Evolutionary conservation across 23 red algal species (phyloP).

Genomic region (Chondrus crispus): DNA sequence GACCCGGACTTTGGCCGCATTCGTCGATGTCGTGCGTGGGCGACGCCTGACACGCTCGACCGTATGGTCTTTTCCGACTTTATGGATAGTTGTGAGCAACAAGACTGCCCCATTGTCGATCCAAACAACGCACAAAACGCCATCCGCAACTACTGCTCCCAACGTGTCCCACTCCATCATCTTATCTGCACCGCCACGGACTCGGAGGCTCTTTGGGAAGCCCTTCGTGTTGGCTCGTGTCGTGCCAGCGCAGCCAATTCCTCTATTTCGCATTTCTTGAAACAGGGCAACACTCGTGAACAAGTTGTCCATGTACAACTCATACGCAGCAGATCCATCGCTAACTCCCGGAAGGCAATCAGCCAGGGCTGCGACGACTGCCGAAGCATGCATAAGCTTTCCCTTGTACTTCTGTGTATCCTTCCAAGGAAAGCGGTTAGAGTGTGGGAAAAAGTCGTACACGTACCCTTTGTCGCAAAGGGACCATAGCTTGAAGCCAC

Average conservation of each 20-base stretch:
- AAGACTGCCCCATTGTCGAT: not conserved
- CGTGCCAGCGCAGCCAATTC: not conserved
- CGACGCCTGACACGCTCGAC: not conserved
- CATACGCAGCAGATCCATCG: not conserved
- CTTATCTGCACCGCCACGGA: not conserved
- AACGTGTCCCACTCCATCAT: not conserved
- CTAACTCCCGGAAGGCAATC: not conserved
- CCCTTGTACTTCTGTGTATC: not conserved
- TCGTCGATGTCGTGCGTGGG: not conserved
- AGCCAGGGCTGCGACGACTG: not conserved
- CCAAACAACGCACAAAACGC: too few species aligned
- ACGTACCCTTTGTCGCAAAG: not conserved
- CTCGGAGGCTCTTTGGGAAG: not conserved
- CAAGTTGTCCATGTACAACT: not conserved
- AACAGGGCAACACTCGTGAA: not conserved
- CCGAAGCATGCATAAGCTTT: not conserved
- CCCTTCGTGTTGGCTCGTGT: not conserved
- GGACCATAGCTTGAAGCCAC: not conserved
- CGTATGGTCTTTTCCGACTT: not conserved
- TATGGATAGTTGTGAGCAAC: not conserved
- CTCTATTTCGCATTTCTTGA: not conserved
- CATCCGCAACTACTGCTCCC: not conserved
- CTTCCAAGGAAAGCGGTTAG: not conserved
- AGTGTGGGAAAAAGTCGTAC: not conserved
- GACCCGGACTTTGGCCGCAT: not conserved